These are phyloP conservation scores for Solanum megistacrolobum DNA, from an alignment of 257 asterid genomes.

Conservation along the genomic window DNA sequence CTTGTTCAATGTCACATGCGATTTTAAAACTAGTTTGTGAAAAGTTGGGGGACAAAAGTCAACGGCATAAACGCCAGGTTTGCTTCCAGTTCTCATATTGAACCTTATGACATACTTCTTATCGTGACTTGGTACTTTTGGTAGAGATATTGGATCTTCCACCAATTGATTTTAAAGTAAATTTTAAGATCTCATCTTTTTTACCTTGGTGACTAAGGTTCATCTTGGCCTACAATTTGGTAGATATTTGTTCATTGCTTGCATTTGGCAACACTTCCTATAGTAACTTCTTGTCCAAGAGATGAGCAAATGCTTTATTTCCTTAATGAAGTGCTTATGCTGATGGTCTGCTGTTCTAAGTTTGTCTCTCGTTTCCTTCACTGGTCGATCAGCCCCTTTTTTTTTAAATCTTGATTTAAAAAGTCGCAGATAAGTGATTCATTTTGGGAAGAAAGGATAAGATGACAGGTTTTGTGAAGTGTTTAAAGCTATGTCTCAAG, in stretches of 20 bases:
- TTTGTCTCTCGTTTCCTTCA: not conserved
- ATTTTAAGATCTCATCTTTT: too few species aligned
- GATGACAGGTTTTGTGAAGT: not conserved
- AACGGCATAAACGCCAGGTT: constrained; percentile 90
- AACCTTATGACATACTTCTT: not conserved
- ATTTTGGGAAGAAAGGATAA: not conserved
- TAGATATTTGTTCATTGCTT: too few species aligned
- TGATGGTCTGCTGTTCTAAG: not conserved
- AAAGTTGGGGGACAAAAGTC: constrained; percentile 68
- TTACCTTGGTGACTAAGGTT: too few species aligned
- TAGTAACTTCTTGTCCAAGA: too few species aligned
- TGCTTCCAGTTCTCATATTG: constrained; percentile 2
- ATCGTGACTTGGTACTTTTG: not conserved
- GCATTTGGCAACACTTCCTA: too few species aligned
- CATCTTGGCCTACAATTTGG: too few species aligned
- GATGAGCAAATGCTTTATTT: too few species aligned
- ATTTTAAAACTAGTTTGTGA: constrained; percentile 60
- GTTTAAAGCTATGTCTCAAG: not conserved
- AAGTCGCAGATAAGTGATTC: not conserved
- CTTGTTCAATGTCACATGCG: too few species aligned
- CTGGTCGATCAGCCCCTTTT: not conserved
- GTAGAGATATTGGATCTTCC: not conserved
- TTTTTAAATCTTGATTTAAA: not conserved
- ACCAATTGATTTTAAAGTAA: too few species aligned
- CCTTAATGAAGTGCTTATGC: not conserved